Evolutionary conservation across 2,329 filamentous ascomycete species (phyloP), one percentile per base, ranked within the genome.

Genomic region (Diplodia intermedia): DNA sequence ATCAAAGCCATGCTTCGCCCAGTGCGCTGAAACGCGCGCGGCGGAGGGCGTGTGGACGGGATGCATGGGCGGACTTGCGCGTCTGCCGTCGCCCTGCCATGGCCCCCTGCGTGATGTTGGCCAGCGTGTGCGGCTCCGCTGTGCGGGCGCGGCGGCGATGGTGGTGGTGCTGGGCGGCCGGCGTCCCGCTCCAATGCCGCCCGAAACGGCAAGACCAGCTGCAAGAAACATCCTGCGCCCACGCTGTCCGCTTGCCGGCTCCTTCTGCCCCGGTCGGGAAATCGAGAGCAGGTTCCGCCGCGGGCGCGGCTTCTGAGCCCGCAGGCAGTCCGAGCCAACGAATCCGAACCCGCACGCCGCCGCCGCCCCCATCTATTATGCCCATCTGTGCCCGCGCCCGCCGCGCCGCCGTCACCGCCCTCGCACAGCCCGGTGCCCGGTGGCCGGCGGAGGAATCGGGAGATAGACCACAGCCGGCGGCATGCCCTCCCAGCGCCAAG

Each of bases 1-100:
- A 33, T 43, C 56, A 47, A 23, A 31, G 56, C 57, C 57, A 62
- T 62, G 60, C 60, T 31, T 52, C 60, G 60, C 60, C 60, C 60
- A 63, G 47, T 63, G 60, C 60, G 60, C 60, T 63, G 60, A 63
- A 63, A 63, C 60, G 60, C 43, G 60, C 47, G 29, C 60, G 47
- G 60, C 60, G 60, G 60, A 63, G 60, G 52, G 60, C 60, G 60
- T 63, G 8, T 31, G n/a, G 43, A 63, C 47, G n/a, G 29, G 60
- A 49, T 36, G 60, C 23, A n/a, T 43, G 57, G 40, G 60, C 60
- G 60, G 60, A 52, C n/a, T 63, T 52, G 60, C 60, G 60, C 60
- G 47, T 63, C 43, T 38, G 31, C 60, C 43, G 18, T 26, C 29
- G 57, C 57, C 36, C 43, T 31, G 54, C 54, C 33, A 12, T 31